phyloP scores from a whole-genome alignment of 768 basidiomycete genomes.

The Strobilomyces dryophilus region DNA sequence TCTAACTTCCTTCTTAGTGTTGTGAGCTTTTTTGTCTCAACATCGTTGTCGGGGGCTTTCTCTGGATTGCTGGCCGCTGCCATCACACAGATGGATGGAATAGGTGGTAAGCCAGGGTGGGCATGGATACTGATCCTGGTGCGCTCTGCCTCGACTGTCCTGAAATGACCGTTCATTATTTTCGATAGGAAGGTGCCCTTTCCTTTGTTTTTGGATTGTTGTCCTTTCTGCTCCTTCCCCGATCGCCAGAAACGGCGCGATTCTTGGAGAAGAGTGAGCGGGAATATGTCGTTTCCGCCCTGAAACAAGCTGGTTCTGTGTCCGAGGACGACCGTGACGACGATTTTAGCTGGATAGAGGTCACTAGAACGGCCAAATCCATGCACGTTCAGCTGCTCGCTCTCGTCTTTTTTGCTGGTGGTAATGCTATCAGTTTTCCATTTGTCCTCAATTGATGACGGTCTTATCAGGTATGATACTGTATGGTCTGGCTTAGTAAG shows the following conservation, averaged over 20 bases:
- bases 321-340: slow-evolving; percentile 42
- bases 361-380: slow-evolving; percentile 42
- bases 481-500: slow-evolving; percentile 23
- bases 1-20: slow-evolving; percentile 23
- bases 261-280: slow-evolving; percentile 55
- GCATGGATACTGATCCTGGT: slow-evolving; percentile 41
- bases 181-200: slow-evolving; percentile 51
- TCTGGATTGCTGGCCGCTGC: slow-evolving; percentile 42
- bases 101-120: background rate
- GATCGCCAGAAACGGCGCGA: slow-evolving; percentile 36
- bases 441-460: background rate
- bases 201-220: slow-evolving; percentile 53
- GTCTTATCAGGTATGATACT: slow-evolving; percentile 15
- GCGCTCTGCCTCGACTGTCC: background rate
- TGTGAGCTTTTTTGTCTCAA: slow-evolving; percentile 35
- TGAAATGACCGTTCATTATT: background rate
- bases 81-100: background rate
- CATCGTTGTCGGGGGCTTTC: slow-evolving; percentile 55
- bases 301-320: slow-evolving; percentile 29
- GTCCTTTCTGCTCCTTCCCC: slow-evolving; percentile 47
- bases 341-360: slow-evolving; percentile 54
- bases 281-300: slow-evolving; percentile 34
- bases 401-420: slow-evolving; percentile 50
- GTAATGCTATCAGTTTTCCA: slow-evolving; percentile 18
- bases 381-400: slow-evolving; percentile 54